A percentile compares a stretch with the other conserved stretches of the same genome.
These are phyloP conservation scores for Candida wancherniae DNA, from an alignment of 805 yeast genomes.

Conservation along the genomic window DNA sequence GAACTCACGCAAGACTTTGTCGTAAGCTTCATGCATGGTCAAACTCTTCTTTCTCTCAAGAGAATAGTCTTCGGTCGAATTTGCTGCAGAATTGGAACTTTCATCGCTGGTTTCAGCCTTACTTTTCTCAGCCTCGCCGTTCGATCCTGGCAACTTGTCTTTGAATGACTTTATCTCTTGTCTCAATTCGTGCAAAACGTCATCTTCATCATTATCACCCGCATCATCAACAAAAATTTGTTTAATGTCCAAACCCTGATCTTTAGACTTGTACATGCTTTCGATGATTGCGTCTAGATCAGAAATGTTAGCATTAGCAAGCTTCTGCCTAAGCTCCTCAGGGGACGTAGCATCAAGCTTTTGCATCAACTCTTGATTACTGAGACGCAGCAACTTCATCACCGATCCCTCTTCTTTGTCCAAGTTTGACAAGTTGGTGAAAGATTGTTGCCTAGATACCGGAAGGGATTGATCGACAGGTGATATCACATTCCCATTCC, in stretches of 20 bases:
- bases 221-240: slow-evolving; percentile 13
- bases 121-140: neutral
- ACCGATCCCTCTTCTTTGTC: slow-evolving; percentile 41
- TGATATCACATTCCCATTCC: slow-evolving; percentile 4
- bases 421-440: slow-evolving; percentile 28
- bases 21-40: slow-evolving; percentile 18
- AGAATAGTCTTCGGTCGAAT: slow-evolving; percentile 1
- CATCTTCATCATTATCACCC: slow-evolving; percentile 1
- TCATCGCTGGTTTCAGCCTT: neutral
- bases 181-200: slow-evolving; percentile 7
- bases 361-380: slow-evolving; percentile 7
- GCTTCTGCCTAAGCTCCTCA: slow-evolving; percentile 34
- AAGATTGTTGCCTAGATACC: slow-evolving; percentile 15
- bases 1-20: slow-evolving; percentile 17
- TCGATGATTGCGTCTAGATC: slow-evolving; percentile 33
- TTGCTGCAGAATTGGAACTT: neutral
- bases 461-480: slow-evolving; percentile 11
- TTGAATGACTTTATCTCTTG: slow-evolving; percentile 8
- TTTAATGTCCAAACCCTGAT: slow-evolving; percentile 29
- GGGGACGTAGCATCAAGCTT: slow-evolving; percentile 24
- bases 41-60: slow-evolving; percentile 7
- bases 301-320: slow-evolving; percentile 26
- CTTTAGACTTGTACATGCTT: slow-evolving; percentile 27
- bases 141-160: neutral
- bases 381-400: slow-evolving; percentile 30